Evolutionary conservation across 1,284 basidiomycete genomes (phyloP).

Genomic region (Pascua sp.): DNA sequence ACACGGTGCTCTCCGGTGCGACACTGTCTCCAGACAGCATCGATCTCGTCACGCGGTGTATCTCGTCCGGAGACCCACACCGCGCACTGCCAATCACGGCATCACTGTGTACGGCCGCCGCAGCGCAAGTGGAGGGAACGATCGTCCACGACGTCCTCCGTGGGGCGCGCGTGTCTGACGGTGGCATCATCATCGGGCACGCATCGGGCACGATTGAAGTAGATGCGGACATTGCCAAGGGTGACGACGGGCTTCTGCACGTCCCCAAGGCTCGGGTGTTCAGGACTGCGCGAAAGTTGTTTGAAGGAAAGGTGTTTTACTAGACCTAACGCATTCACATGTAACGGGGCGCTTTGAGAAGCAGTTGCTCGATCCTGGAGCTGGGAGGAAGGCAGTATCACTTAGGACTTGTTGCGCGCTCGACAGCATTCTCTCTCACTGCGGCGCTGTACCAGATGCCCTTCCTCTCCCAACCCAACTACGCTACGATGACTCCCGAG

Average conservation of each 20-base stretch:
- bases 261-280: slow-evolving; percentile 62
- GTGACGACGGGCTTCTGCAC: slow-evolving; percentile 40
- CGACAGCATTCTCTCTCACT: no score
- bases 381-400: no score
- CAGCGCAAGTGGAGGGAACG: slow-evolving; percentile 57
- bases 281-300: slow-evolving; percentile 63
- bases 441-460: no score
- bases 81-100: slow-evolving; percentile 72
- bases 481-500: no score
- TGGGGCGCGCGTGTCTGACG: slow-evolving; percentile 5
- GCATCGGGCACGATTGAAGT: slow-evolving; percentile 65
- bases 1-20: slow-evolving; percentile 19
- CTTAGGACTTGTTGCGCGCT: no score
- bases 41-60: slow-evolving; percentile 61
- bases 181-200: slow-evolving; percentile 57
- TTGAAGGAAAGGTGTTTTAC: slow-evolving; percentile 64
- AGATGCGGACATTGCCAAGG: slow-evolving; percentile 54
- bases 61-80: slow-evolving; percentile 69
- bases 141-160: slow-evolving; percentile 54
- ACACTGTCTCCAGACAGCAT: slow-evolving; percentile 39
- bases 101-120: slow-evolving; percentile 66
- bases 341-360: no score
- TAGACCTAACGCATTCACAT: no score
- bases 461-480: no score
- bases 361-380: no score